These are phyloP conservation scores for Ananas comosus DNA, from an alignment of 176 grass and related monocot species.

Conservation along the genomic window DNA sequence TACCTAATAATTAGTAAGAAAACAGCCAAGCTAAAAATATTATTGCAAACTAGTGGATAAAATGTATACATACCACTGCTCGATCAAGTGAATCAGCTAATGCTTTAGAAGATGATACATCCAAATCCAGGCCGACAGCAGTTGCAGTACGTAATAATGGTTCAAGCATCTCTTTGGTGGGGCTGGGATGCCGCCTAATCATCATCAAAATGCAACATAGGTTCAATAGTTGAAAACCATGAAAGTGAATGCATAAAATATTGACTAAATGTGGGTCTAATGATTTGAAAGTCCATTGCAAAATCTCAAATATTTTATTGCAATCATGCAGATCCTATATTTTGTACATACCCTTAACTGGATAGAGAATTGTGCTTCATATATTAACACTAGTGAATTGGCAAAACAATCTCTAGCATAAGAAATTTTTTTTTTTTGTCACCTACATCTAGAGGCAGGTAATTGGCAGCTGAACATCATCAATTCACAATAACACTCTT, in stretches of 20 bases:
- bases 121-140: constrained; percentile 75
- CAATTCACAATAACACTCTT: no score
- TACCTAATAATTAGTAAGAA: neutral
- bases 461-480: no score
- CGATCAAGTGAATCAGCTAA: constrained; percentile 97
- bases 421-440: no score
- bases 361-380: no score
- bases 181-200: constrained; percentile 77
- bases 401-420: no score
- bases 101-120: constrained; percentile 88
- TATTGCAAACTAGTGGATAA: neutral
- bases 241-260: neutral
- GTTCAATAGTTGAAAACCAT: constrained; percentile 14
- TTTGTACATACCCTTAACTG: no score
- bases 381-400: no score
- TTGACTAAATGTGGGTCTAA: neutral
- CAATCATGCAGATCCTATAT: no score
- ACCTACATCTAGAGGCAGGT: no score
- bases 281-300: neutral
- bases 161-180: constrained; percentile 97
- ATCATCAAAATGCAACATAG: constrained; percentile 20
- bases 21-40: constrained; percentile 5
- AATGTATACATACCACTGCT: constrained; percentile 47
- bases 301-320: neutral
- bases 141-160: constrained; percentile 82